Base-by-base conservation (phyloP, 169 alveolate species). In the Cytauxzoon felis region DNA sequence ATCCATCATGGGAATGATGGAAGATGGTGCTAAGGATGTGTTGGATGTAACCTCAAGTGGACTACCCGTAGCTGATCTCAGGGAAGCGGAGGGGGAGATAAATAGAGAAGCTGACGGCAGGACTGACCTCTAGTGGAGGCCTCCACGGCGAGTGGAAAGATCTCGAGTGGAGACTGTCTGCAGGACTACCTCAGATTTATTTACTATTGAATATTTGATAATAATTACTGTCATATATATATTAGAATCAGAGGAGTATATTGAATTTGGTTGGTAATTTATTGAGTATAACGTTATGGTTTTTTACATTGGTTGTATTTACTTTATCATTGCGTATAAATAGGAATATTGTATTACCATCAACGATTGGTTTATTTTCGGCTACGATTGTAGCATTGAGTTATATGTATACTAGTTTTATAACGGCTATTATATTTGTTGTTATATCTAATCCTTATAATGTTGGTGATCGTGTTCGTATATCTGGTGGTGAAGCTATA, bases 401-500 rank as follows among this genome's bases (percentile, higher is more conserved):
- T 60, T 83, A 87, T 67, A 69, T 89, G 69, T 89, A 89, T 78
- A 82, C 91, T 33, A 82, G 88, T 49, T 89, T 87, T 62, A 80
- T 89, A 48, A 80, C 91, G 1, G 92, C 94, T 3, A 88, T 89
- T 18, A 87, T 89, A 18, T 89, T 89, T 30, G 92, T 89, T 41
- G 90, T 87, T 21, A 53, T 89, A 18, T 75, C 90, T 21, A 87
- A 87, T 71, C 94, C 94, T 9, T 89, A 89, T 57, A 87, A 89
- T 60, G 92, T 89, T 57, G 94, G 94, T 8, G 94, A 89, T 65
- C 68, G 94, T 27, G 80, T 89, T 24, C 73, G 91, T 48, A 76
- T 89, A 0, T 48, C 72, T 50, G 79, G 78, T 64, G 90, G 91
- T 19, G 91, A 88, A 40, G 85, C 89, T 5, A 85, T 89, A 90